Conservation (phyloP, 2,329 filamentous ascomycete genomes). For the Venturia aucupariae region DNA sequence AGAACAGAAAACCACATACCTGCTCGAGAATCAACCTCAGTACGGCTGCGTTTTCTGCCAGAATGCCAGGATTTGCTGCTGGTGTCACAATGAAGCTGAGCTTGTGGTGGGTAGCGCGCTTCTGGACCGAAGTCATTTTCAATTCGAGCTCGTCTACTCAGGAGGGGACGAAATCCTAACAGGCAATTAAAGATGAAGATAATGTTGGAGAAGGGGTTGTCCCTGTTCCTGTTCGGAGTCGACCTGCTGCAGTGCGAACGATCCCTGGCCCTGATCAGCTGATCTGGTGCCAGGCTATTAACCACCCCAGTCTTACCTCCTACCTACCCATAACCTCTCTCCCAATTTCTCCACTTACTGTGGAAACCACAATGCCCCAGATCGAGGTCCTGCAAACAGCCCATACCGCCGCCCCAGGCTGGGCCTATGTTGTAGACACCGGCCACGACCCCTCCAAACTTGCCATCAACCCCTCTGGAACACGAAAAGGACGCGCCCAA, state of each 20-base stretch:
- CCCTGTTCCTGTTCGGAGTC: not conserved
- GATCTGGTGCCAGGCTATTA: not conserved
- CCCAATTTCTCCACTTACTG: not conserved
- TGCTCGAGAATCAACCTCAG: not conserved
- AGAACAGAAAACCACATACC: not conserved
- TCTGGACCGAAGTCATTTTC: no score
- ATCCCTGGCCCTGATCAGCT: not conserved
- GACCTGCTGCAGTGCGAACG: no score
- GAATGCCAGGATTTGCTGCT: no score
- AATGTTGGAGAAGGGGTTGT: not conserved
- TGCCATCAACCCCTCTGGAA: conserved; percentile 41
- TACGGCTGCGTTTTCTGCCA: not conserved
- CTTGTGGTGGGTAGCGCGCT: no score
- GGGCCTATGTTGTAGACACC: conserved; percentile 79
- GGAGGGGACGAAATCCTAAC: not conserved
- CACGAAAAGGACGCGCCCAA: conserved; percentile 23
- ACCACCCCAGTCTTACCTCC: not conserved
- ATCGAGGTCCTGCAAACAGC: conserved; percentile 72
- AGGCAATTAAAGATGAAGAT: not conserved
- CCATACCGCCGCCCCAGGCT: conserved; percentile 68
- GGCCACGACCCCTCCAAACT: conserved; percentile 49
- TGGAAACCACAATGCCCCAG: conserved; percentile 49
- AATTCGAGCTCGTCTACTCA: not conserved
- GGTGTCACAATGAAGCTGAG: no score
- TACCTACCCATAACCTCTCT: not conserved